Percentiles rank a stretch among this genome's conserved stretches.
phyloP scores from a whole-genome alignment of 2,329 filamentous ascomycete genomes.

The Karstenula rhodostoma region DNA sequence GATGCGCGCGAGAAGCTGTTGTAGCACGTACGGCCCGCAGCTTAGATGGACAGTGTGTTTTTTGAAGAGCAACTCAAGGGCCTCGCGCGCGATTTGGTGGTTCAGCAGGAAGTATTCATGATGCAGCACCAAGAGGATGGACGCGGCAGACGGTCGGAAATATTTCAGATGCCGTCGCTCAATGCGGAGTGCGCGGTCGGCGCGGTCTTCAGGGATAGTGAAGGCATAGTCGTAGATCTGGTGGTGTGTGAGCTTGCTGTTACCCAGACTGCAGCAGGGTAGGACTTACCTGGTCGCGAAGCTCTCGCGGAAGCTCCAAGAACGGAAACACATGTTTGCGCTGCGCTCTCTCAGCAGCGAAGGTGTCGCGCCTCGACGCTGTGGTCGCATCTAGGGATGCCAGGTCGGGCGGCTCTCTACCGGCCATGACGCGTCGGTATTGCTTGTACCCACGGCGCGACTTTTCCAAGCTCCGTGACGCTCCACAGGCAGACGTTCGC shows the following conservation, averaged over 20 bases:
- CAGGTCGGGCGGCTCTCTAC: background rate
- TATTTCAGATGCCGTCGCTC: conserved; percentile 45
- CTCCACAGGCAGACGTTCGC: conserved; percentile 4
- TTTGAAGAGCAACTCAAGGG: conserved; percentile 46
- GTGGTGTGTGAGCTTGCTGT: conserved; percentile 8
- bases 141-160: conserved; percentile 41
- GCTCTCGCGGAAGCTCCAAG: conserved; percentile 45
- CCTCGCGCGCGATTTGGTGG: conserved; percentile 44
- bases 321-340: conserved; percentile 35
- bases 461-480: background rate
- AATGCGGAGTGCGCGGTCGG: conserved; percentile 39
- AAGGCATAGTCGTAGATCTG: conserved; percentile 46
- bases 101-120: conserved; percentile 46
- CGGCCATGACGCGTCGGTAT: conserved; percentile 12
- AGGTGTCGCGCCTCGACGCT: background rate
- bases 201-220: conserved; percentile 33
- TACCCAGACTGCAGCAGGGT: background rate
- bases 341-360: background rate
- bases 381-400: background rate
- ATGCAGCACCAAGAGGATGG: conserved; percentile 44
- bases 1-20: conserved; percentile 36
- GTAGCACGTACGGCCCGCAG: conserved; percentile 47
- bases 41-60: conserved; percentile 44
- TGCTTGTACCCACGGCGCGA: conserved; percentile 11
- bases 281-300: conserved; percentile 45